Base-by-base conservation (phyloP, 75 land plant genomes). In the Pinus taeda region DNA sequence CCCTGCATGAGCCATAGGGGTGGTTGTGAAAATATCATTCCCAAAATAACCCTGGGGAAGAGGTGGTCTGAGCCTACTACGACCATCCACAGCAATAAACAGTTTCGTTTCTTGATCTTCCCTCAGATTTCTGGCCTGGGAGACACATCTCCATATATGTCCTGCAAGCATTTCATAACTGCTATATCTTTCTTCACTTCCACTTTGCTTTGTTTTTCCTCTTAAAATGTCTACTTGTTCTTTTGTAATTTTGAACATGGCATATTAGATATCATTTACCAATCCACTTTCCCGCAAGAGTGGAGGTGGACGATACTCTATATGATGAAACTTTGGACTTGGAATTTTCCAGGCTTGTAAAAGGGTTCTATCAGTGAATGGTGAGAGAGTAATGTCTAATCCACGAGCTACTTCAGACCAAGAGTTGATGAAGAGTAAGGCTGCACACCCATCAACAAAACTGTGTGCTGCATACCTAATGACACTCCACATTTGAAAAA, bases 391-490 rank as follows among this genome's bases (percentile, higher is more conserved):
- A 4, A 85, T 39, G 73, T 74, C 71, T 15, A 60, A 36, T 6
- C 91, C 88, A 18, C 89, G 76, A 1, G 89, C 82, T 61, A 92
- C 81, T n/a, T 84, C 86, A 26, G 91, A 74, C 89, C 91, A 89
- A 4, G 83, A 74, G 89, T 87, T 89, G 74, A 92, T 76, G 86
- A 90, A 89, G 74, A 85, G 87, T 13, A 89, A 60, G 4, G 79
- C 84, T 3, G 86, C 76, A 73, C 63, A 71, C 3, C 93, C 91
- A 71, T 92, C 93, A 3, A 88, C 86, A 13, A 83, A 81, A 15
- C 74, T 71, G 60, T 71, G 60, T 92, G 93, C 33, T 89, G 81
- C 82, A 89, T 83, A 17, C 93, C 93, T 3, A 91, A 74, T 3
- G 82, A 85, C 18, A 79, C 87, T 3, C 33, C 33, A 33, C 33